phyloP scores from a whole-genome alignment of 306 rosid genomes.

The Vigna mungo region DNA sequence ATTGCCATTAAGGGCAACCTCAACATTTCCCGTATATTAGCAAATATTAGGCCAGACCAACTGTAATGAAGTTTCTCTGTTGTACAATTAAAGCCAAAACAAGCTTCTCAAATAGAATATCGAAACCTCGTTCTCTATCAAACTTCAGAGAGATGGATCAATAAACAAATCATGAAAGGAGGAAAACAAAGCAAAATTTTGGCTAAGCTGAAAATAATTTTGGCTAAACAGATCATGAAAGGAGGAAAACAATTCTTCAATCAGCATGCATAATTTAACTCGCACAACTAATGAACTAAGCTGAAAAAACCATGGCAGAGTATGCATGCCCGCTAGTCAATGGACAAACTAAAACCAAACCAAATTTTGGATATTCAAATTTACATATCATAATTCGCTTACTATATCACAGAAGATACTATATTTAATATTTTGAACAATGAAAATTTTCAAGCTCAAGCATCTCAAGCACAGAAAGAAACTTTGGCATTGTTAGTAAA shows the following conservation, averaged over 20 bases:
- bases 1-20: too few species aligned
- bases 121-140: slow-evolving; percentile 29
- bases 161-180: slow-evolving; percentile 17
- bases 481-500: slow-evolving; percentile 22
- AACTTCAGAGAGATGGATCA: not conserved
- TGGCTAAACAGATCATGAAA: too few species aligned
- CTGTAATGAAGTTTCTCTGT: too few species aligned
- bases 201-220: too few species aligned
- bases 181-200: slow-evolving; percentile 5
- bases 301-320: slow-evolving; percentile 7
- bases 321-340: not conserved
- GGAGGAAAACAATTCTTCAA: slow-evolving; percentile 10
- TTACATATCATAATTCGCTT: slow-evolving; percentile 14
- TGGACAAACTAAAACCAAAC: not conserved
- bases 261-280: slow-evolving; percentile 17
- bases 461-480: not conserved
- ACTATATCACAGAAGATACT: not conserved
- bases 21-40: too few species aligned
- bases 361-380: slow-evolving; percentile 17
- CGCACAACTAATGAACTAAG: slow-evolving; percentile 24
- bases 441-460: not conserved
- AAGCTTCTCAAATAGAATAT: slow-evolving; percentile 37
- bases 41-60: too few species aligned
- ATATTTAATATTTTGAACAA: not conserved
- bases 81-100: slow-evolving; percentile 51